phyloP scores from a whole-genome alignment of 306 rosid genomes.

The Geum urbanum region DNA sequence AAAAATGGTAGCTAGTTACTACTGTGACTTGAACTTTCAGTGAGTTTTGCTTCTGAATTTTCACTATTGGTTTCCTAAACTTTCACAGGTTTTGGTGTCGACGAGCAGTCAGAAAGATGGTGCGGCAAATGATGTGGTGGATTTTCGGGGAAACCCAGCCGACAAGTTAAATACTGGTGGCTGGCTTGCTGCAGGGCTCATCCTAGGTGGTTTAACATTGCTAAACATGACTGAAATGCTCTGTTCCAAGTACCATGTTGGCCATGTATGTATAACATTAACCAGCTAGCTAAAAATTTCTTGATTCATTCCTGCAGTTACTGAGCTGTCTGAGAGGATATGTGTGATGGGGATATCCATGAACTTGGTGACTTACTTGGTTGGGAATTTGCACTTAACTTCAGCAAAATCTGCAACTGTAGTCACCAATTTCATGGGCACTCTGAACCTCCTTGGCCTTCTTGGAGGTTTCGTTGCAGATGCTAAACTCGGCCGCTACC shows the following conservation, averaged over 20 bases:
- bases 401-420: conserved; percentile 79
- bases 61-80: background rate
- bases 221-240: background rate
- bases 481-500: conserved; percentile 76
- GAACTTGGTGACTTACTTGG: conserved; percentile 87
- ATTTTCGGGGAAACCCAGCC: conserved; percentile 60
- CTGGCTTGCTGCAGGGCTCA: conserved; percentile 90
- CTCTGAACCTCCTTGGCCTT: conserved; percentile 87
- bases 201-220: conserved; percentile 52
- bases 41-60: background rate
- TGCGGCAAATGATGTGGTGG: conserved; percentile 42
- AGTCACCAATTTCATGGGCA: conserved; percentile 84
- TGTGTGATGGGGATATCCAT: conserved; percentile 81
- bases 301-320: conserved; percentile 44
- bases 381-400: conserved; percentile 58
- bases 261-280: background rate
- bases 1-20: conserved; percentile 50
- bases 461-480: conserved; percentile 90
- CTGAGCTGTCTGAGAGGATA: conserved; percentile 86
- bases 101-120: conserved; percentile 38
- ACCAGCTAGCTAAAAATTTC: background rate
- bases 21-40: background rate
- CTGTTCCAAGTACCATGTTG: background rate
- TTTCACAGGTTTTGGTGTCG: conserved; percentile 56
- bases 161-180: conserved; percentile 77